phyloP scores from a whole-genome alignment of 768 basidiomycete genomes.

The Mycena floridula region DNA sequence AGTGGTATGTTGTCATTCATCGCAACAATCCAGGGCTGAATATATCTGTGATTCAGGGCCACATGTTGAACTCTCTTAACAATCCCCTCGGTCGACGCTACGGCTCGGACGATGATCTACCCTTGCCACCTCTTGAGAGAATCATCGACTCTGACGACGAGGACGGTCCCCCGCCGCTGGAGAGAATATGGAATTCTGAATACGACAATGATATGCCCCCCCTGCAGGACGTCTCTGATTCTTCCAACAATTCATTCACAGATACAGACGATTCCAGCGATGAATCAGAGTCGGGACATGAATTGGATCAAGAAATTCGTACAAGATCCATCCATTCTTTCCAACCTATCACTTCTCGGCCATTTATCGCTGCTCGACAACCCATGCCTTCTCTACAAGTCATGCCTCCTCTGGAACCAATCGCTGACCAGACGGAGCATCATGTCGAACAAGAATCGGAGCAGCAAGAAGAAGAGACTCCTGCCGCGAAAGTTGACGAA shows the following conservation, averaged over 20 bases:
- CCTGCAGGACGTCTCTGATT: neutral
- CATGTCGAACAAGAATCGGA: too few relatives aligned
- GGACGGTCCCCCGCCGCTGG: constrained; percentile 4
- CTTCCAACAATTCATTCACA: too few relatives aligned
- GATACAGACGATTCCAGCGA: neutral
- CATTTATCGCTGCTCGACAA: too few relatives aligned
- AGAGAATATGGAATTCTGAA: constrained; percentile 2
- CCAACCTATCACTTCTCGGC: too few relatives aligned
- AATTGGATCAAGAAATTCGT: neutral
- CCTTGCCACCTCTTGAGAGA: constrained; percentile 28
- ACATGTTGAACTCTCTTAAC: neutral
- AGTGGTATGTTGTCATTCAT: neutral
- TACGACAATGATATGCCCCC: neutral
- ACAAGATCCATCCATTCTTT: neutral
- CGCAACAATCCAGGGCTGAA: neutral
- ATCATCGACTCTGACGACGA: constrained; percentile 24
- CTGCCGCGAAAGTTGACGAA: too few relatives aligned
- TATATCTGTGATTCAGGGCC: neutral
- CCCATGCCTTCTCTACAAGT: constrained; percentile 1
- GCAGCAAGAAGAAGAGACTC: too few relatives aligned
- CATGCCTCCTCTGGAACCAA: neutral
- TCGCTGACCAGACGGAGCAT: neutral
- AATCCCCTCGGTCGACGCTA: constrained; percentile 4
- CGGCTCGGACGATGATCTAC: constrained; percentile 28
- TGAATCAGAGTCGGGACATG: neutral